Evolutionary conservation across 495 filamentous ascomycete genomes (phyloP), one percentile per base, ranked within the genome.

Genomic region (Penicillium coffeae): DNA sequence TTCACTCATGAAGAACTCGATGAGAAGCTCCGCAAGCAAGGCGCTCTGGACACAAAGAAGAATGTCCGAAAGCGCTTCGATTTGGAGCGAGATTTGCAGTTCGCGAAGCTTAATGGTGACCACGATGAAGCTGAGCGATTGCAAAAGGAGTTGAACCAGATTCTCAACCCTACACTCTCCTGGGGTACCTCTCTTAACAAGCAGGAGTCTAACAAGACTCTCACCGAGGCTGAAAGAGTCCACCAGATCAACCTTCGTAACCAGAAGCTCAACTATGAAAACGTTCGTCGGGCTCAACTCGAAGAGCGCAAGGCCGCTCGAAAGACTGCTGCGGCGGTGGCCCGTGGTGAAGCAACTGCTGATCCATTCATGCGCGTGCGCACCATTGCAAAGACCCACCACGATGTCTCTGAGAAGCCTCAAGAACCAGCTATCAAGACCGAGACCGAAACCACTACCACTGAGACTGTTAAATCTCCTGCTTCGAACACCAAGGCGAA

Each of bases 1-100:
- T 95, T 92, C 75, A 94, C 86, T 12, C 80, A 86, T 21, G 80
- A 79, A 16, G 90, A 96, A 61, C 70, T 97, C 45, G 79, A 81
- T 37, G 79, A 82, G 45, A 92, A 91, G 64, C 72, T 97, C 42
- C 74, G 76, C 35, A 83, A 83, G 33, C 81, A 87, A 39, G 82
- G 83, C 45, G 71, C 71, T 9, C 62, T 87, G 8, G 77, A 83
- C 41, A 67, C 71, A 30, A 85, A 84, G 55, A 78, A 72, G 51
- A 75, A 77, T n/a, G 70, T 80, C 39, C 68, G 81, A 40, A 82
- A 86, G 45, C 87, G 86, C 21, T 73, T 82, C 15, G 72, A 79
- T 14, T 59, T 91, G 3, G 72, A 75, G 30, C 74, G 78, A 43
- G 71, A 80, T 27, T 69, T 90, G 30, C 80, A 85, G 46, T 64